Evolutionary conservation across 257 asterid genomes (phyloP).

Genomic region (Thymus mandschuricus): DNA sequence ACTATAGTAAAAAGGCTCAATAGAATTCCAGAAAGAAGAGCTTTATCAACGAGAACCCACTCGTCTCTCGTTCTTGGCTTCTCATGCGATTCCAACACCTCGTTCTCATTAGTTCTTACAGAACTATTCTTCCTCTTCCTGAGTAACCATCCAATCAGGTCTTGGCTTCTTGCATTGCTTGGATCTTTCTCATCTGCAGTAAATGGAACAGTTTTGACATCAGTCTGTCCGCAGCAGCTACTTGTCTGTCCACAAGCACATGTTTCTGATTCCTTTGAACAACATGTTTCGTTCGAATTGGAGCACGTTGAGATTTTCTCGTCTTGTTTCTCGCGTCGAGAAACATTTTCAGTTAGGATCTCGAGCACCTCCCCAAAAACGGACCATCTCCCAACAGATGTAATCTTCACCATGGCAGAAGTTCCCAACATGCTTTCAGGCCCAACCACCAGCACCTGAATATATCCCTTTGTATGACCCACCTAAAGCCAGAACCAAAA

Average conservation of each 20-base stretch:
- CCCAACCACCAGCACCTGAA: slow-evolving; percentile 89
- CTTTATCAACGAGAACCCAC: slow-evolving; percentile 61
- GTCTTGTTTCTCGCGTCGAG: slow-evolving; percentile 30
- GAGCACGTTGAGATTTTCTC: slow-evolving; percentile 43
- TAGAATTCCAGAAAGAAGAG: slow-evolving; percentile 60
- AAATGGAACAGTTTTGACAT: slow-evolving; percentile 31
- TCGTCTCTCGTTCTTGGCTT: slow-evolving; percentile 36
- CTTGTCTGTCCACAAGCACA: slow-evolving; percentile 49
- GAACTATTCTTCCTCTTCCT: slow-evolving; percentile 58
- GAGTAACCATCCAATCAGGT: slow-evolving; percentile 54
- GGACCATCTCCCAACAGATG: slow-evolving; percentile 92
- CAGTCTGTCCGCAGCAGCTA: slow-evolving; percentile 39
- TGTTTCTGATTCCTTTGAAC: slow-evolving; percentile 53
- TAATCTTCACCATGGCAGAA: slow-evolving; percentile 79
- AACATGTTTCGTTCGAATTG: slow-evolving; percentile 45
- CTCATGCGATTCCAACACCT: slow-evolving; percentile 36
- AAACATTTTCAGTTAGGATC: slow-evolving; percentile 45
- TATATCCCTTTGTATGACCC: slow-evolving; percentile 94
- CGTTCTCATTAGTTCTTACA: slow-evolving; percentile 35
- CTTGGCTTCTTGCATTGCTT: slow-evolving; percentile 40
- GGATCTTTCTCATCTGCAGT: slow-evolving; percentile 35
- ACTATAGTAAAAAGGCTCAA: slow-evolving; percentile 61
- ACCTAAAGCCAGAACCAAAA: slow-evolving; percentile 51
- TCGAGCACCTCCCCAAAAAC: slow-evolving; percentile 90
- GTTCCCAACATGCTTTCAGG: slow-evolving; percentile 81